Evolutionary conservation across 2,329 filamentous ascomycete species (phyloP).

Genomic region (Pseudogymnoascus sp.): DNA sequence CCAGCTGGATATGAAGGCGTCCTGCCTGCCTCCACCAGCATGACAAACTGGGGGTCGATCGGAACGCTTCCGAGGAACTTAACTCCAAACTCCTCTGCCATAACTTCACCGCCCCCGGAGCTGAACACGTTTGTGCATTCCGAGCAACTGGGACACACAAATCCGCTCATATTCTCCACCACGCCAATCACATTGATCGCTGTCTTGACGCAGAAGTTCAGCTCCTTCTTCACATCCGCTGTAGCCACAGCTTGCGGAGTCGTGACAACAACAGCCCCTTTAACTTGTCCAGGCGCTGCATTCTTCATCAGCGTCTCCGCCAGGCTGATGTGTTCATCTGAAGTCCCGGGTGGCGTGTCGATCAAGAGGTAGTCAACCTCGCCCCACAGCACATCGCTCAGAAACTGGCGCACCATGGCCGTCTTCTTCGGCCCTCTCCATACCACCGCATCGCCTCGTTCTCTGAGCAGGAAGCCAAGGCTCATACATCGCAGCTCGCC

Average conservation of each 20-base stretch:
- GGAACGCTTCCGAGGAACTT: conserved; percentile 80
- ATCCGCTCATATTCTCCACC: conserved; percentile 94
- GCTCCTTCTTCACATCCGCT: conserved; percentile 80
- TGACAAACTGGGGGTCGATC: conserved; percentile 86
- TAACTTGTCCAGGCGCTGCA: conserved; percentile 57
- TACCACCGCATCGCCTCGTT: conserved; percentile 82
- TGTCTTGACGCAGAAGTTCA: conserved; percentile 75
- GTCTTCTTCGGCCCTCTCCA: conserved; percentile 99
- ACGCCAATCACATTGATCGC: conserved; percentile 84
- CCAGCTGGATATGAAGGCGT: conserved; percentile 61
- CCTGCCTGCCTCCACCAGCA: conserved; percentile 67
- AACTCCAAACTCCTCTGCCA: conserved; percentile 80
- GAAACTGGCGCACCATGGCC: conserved; percentile 94
- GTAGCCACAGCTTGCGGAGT: conserved; percentile 93
- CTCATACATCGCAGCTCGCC: conserved; percentile 79
- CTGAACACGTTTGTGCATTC: conserved; percentile 93
- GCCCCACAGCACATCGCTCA: conserved; percentile 84
- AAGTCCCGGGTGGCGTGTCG: conserved; percentile 92
- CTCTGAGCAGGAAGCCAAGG: conserved; percentile 77
- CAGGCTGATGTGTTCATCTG: conserved; percentile 92
- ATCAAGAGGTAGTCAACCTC: conserved; percentile 86
- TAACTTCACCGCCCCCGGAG: conserved; percentile 78
- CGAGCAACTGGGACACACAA: conserved; percentile 69
- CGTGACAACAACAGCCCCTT: conserved; percentile 88
- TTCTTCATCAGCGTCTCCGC: conserved; percentile 71